These are phyloP conservation scores for Phyllosticta paracitricarpa DNA, from an alignment of 2,329 filamentous ascomycete species.

Conservation along the genomic window DNA sequence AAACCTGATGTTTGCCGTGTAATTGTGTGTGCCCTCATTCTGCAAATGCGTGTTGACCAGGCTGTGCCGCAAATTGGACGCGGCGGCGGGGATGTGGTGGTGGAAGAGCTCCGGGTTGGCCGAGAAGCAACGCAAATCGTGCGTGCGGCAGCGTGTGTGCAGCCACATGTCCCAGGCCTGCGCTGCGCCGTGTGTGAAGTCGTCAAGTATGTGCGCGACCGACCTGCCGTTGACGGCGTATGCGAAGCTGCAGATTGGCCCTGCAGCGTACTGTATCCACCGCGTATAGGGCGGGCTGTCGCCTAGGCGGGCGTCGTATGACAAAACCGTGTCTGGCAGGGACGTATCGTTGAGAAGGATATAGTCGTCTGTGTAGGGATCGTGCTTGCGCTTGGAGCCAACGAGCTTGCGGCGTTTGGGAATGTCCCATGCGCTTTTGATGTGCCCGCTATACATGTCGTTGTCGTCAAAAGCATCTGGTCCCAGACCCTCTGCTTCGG, in stretches of 20 bases:
- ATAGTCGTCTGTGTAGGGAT: constrained; percentile 5
- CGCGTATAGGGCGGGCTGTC: constrained; percentile 3
- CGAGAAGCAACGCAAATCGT: constrained; percentile 9
- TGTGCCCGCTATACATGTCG: not conserved
- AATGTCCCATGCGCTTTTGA: not conserved
- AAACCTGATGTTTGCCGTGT: constrained; percentile 12
- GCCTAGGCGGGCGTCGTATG: constrained; percentile 7
- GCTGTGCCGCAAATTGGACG: constrained; percentile 1
- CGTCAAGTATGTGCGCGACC: constrained; percentile 5
- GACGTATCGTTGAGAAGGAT: constrained; percentile 8
- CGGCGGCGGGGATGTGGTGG: constrained; percentile 10
- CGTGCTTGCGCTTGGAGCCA: not conserved
- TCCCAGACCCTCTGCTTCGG: not conserved
- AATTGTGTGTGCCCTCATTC: not conserved
- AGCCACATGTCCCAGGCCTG: constrained; percentile 12
- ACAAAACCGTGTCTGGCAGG: constrained; percentile 3
- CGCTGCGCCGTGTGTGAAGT: constrained; percentile 1
- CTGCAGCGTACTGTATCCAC: constrained; percentile 7
- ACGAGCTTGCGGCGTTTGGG: not conserved
- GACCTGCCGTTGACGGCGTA: constrained; percentile 10
- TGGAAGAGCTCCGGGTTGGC: constrained; percentile 14
- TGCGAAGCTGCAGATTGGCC: constrained; percentile 13
- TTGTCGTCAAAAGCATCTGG: not conserved
- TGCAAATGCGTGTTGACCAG: constrained; percentile 9
- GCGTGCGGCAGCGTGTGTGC: constrained; percentile 10